Conservation (phyloP, 2,329 filamentous ascomycete species). For the Phaeosphaeriaceae sp. region DNA sequence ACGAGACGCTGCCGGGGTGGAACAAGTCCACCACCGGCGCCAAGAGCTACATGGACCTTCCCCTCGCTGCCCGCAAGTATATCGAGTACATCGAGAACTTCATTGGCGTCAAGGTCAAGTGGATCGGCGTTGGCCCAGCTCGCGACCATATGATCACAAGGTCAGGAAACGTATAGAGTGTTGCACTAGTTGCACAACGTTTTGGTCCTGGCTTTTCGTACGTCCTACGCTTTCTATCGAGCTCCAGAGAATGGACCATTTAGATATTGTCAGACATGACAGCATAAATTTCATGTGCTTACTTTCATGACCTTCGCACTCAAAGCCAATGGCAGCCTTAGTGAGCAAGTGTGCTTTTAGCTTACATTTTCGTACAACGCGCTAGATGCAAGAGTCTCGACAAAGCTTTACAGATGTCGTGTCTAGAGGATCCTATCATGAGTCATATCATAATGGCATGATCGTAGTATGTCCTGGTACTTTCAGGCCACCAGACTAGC, state of each 20-base stretch:
- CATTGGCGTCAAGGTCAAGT: slow-evolving; percentile 69
- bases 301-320: background rate
- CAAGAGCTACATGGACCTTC: slow-evolving; percentile 69
- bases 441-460: background rate
- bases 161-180: background rate
- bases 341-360: background rate
- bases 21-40: slow-evolving; percentile 68
- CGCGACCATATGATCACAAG: slow-evolving; percentile 70
- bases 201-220: too few relatives aligned
- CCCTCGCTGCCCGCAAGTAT: slow-evolving; percentile 70
- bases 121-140: slow-evolving; percentile 72
- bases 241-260: background rate
- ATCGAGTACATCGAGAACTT: slow-evolving; percentile 73
- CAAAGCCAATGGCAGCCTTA: background rate
- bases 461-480: too few relatives aligned
- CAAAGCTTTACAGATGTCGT: too few relatives aligned
- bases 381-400: too few relatives aligned
- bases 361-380: too few relatives aligned
- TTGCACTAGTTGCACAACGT: too few relatives aligned
- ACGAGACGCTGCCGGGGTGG: slow-evolving; percentile 76
- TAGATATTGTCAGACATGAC: background rate
- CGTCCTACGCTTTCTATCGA: background rate
- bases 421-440: too few relatives aligned
- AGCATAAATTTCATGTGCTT: background rate
- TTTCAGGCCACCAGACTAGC: background rate